Conservation (phyloP, 2,329 filamentous ascomycete species). For the Cercospora canescens region DNA sequence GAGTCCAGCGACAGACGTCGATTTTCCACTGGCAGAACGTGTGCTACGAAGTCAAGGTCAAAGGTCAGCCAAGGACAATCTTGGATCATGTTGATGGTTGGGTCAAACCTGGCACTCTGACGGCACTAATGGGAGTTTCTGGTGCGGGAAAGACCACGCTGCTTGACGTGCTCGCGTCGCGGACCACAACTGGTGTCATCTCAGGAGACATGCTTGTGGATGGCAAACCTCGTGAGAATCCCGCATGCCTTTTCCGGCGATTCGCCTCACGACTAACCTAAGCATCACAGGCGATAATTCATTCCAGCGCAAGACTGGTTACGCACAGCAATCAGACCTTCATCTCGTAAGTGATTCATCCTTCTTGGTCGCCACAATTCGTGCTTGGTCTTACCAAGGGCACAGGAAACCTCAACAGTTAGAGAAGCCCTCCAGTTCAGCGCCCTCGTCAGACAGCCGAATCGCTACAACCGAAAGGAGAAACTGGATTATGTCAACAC, state of each 20-base stretch:
- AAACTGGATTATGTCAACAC: constrained; percentile 64
- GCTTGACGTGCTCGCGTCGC: constrained; percentile 70
- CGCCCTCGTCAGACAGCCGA: constrained; percentile 58
- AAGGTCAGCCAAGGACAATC: too few species aligned
- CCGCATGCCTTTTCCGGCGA: too few species aligned
- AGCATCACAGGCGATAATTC: too few species aligned
- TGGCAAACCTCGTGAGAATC: too few species aligned
- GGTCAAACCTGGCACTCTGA: constrained; percentile 51
- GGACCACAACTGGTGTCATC: constrained; percentile 66
- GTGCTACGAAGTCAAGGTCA: constrained; percentile 52
- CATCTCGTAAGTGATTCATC: too few species aligned
- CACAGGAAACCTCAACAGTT: too few species aligned
- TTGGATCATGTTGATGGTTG: constrained; percentile 52
- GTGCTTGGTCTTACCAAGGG: too few species aligned
- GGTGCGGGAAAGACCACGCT: constrained; percentile 85
- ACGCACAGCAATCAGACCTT: constrained; percentile 67
- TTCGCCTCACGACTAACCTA: too few species aligned
- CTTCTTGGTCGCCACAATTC: too few species aligned
- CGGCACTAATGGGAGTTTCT: constrained; percentile 54
- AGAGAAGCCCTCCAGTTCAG: constrained; percentile 57
- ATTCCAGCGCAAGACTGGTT: constrained; percentile 66
- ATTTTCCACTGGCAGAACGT: constrained; percentile 57
- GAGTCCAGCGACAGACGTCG: too few species aligned
- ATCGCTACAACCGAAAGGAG: constrained; percentile 53
- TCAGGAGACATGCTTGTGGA: constrained; percentile 64